Base-by-base conservation (phyloP, 2,329 filamentous ascomycete genomes). In the Trichoderma polysporum region DNA sequence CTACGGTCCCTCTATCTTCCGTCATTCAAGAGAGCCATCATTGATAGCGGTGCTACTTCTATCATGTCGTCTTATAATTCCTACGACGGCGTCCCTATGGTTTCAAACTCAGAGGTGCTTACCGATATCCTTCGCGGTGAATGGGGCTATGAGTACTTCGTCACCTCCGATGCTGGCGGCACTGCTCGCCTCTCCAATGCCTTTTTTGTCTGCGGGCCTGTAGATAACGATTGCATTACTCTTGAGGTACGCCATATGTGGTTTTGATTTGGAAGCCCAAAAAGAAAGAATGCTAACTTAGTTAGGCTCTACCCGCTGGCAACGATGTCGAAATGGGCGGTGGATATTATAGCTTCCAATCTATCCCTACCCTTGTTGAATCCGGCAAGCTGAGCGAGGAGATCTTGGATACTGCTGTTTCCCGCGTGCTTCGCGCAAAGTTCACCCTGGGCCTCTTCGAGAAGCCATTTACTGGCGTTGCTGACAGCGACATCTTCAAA, bases 61-160 rank as follows among this genome's bases (percentile, higher is more conserved):
- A 61, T 61, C 29, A 61, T 61, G 58, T 61, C 58, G 2, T 61
- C 58, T n/a, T 61, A 61, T 13, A 61, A 50, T 37, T 61, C 58
- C 9, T 61, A 61, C 58, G 58, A 61, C n/a, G 58, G 58, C 8
- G 31, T 61, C 13, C 58, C 58, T 3, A 50, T 61, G 15, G 41
- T 61, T 27, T 22, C 58, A 1, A 61, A 61, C 22, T 61, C 58
- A 3, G 29, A 25, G 1, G 29, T 61, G n/a, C 58, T 61, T n/a
- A 61, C 58, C 22, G 58, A 50, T 3, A 61, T 61, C 15, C 58
- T 61, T 22, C 58, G 58, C 22, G 58, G 31, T 1, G 58, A 61
- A 50, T 61, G 58, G 58, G 45, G 45, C 8, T 61, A 61, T 19
- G 31, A 61, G 17, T 61, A 61, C 12, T 61, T 49, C 12, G 58